Conservation (phyloP, 371 early-diverging fungal species). For the Vavraia culicis region DNA sequence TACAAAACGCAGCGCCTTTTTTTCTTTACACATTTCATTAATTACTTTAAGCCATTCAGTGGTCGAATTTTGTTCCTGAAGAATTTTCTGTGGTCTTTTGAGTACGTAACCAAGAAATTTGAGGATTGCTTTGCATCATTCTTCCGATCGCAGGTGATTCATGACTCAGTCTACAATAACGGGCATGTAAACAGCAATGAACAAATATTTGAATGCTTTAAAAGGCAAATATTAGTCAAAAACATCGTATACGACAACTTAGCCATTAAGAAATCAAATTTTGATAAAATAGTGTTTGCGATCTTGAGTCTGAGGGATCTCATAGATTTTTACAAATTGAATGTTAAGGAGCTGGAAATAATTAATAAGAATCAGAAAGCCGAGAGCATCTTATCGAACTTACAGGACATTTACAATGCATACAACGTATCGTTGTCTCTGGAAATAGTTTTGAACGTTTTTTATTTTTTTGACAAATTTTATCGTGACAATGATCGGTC, state of each 20-base stretch:
- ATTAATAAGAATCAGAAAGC: neutral
- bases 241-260: conserved; percentile 12
- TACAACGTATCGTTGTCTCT: conserved; percentile 2
- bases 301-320: conserved; percentile 16
- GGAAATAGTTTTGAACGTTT: conserved; percentile 19
- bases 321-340: too few relatives aligned
- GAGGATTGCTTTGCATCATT: conserved; percentile 5
- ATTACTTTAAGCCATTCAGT: neutral
- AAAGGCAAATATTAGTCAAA: conserved; percentile 5
- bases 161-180: neutral
- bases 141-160: conserved; percentile 4
- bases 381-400: neutral
- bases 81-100: neutral
- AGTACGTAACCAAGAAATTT: conserved; percentile 9
- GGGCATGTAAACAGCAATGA: neutral
- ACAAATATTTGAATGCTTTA: neutral
- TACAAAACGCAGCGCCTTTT: too few relatives aligned
- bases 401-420: neutral
- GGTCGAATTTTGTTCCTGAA: neutral
- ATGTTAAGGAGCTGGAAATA: too few relatives aligned
- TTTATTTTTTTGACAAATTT: conserved; percentile 37
- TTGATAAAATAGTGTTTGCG: conserved; percentile 12
- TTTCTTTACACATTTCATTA: neutral
- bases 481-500: conserved; percentile 25
- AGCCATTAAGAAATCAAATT: conserved; percentile 10